Evolutionary conservation across 108 stramenopile species (phyloP), one percentile per base, ranked within the genome.

Genomic region (Skeletonema marinoi): DNA sequence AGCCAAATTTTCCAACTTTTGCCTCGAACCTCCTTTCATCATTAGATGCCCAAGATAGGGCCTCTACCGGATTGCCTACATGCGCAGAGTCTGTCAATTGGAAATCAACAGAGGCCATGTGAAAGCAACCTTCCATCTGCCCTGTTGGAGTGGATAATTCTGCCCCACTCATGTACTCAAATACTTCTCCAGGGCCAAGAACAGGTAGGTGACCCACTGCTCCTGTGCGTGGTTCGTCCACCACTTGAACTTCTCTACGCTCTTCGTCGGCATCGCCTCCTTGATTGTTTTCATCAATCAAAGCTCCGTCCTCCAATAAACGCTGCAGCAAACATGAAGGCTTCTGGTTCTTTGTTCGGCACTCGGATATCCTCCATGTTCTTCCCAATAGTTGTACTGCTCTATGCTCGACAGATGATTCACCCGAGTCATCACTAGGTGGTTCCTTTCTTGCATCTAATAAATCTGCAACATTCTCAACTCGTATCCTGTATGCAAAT

Each of bases 131-230:
- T 50, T 71, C 74, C 83, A 84, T 84, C 4, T 44, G 19, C 21
- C 83, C 83, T 10, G 38, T 84, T 7, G 73, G 74, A 14, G 83
- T 80, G 35, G 70, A 36, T 29, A 82, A 14, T n/a, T 84, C 83
- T 14, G 69, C 68, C 13, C 83, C 78, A 33, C 83, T 84, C 74
- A 84, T 84, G 68, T 84, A 84, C 51, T 84, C 83, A 66, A 84
- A 84, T 35, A 84, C 83, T 54, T 88, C 88, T 46, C 89, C 89
- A 17, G 80, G 78, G 39, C 86, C 86, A 65, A 90, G 71, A 56
- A 90, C 88, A 29, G 80, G 74, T 2, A 86, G 76, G 68, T 87
- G 83, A 32, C 83, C 80, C 32, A 84, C 83, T 31, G 80, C 78
- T 33, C 83, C 83, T 19, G 83, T 80, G 36, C 65, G 70, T 3